Base-by-base conservation (phyloP, 2,329 filamentous ascomycete species). In the Alternaria panax region DNA sequence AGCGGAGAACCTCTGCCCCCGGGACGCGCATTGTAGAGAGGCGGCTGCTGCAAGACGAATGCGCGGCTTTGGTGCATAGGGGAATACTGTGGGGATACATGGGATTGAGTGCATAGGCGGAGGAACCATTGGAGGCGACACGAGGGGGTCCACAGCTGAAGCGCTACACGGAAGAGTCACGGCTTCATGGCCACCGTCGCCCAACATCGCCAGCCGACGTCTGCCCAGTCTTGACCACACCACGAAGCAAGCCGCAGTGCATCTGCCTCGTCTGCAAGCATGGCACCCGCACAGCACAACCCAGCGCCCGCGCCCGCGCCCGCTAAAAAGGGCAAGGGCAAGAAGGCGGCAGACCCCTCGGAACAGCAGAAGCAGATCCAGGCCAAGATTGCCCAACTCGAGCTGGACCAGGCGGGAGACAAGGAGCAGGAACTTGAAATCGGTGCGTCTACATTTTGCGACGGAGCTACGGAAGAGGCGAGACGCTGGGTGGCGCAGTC, bases 351-450 rank as follows among this genome's bases (percentile, higher is more conserved):
- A 65, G 93, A 97, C 76, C 91, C 92, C 20, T 92, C 88, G 71
- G 95, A 98, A 80, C 93, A 93, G 46, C 92, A 92, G 62, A 96
- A 97, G 80, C 86, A 97, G 65, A 87, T 99, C 51, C 90, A 93
- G 64, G 92, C 93, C 63, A 92, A 96, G 75, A 97, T 99, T 75
- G 94, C 93, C 22, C 95, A 98, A 81, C 83, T 99, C 59, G 95
- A 99, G 79, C 91, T 92, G 64, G 93, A 97, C 83, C 92, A 91
- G 50, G 93, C 93, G 11, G 92, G 92, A 60, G 93, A 97, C 77
- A 97, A 96, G 79, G 94, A 96, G 70, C 92, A 97, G 80, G 93
- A 97, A 80, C 88, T 91, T 62, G 95, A 98, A 83, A 97, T 99
- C 77, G 92, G 93, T 96, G 70, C 57, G 75, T 78, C 50, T 59